Percentiles rank a stretch among this genome's conserved stretches.
phyloP scores from a whole-genome alignment of 371 early-diverging fungal species.

The Fennellomyces sp. region DNA sequence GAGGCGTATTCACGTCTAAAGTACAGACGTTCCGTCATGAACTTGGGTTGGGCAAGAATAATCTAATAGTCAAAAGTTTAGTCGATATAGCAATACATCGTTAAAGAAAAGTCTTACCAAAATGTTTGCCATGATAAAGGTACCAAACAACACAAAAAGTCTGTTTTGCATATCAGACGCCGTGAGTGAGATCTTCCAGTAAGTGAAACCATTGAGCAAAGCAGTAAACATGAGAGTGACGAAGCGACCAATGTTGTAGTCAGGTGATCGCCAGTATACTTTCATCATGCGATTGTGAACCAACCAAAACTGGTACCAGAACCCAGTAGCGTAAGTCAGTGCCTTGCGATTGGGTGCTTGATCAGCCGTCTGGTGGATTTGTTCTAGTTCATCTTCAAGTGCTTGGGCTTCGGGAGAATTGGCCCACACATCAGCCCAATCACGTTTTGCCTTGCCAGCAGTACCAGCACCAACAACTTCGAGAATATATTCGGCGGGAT shows the following conservation, averaged over 20 bases:
- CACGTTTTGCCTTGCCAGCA: conserved; percentile 32
- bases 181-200: conserved; percentile 53
- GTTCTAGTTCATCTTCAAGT: conserved; percentile 25
- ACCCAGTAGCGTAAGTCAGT: conserved; percentile 31
- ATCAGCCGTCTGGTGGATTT: conserved; percentile 22
- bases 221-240: conserved; percentile 41
- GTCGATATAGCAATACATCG: not conserved
- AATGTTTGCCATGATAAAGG: conserved; percentile 59
- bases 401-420: conserved; percentile 33
- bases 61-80: conserved; percentile 33
- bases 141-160: conserved; percentile 67
- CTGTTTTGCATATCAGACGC: conserved; percentile 63
- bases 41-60: conserved; percentile 68
- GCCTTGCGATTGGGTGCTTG: conserved; percentile 18
- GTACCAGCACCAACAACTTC: conserved; percentile 53
- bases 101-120: not conserved
- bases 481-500: conserved; percentile 71
- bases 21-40: conserved; percentile 67
- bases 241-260: conserved; percentile 61
- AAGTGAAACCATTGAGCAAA: conserved; percentile 55
- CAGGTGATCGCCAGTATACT: conserved; percentile 57
- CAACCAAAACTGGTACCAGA: conserved; percentile 36
- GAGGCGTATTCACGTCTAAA: conserved; percentile 69
- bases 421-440: conserved; percentile 61
- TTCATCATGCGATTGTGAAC: conserved; percentile 53